Conservation (phyloP, 2,329 filamentous ascomycete genomes). For the Bretziella fagacearum region DNA sequence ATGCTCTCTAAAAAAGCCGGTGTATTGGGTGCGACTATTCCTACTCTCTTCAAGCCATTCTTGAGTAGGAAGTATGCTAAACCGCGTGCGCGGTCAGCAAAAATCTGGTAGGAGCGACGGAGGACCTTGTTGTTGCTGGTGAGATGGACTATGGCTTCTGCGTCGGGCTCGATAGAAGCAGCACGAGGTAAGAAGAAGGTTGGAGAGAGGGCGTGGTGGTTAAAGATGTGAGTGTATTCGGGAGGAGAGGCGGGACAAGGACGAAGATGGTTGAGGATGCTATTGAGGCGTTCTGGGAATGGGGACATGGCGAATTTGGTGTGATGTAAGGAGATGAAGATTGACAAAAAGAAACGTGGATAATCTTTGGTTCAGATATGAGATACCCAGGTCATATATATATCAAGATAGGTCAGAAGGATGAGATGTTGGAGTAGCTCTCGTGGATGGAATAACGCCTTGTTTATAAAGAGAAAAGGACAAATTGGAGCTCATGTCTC, state of each 20-base stretch:
- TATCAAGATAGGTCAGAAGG: too few species aligned
- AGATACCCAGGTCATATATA: too few species aligned
- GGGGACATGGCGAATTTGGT: background rate
- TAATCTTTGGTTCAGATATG: too few species aligned
- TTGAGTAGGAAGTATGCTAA: conserved; percentile 75
- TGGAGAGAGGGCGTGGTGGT: conserved; percentile 67
- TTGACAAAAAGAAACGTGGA: background rate
- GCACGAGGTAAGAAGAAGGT: conserved; percentile 77
- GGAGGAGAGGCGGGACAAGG: conserved; percentile 20
- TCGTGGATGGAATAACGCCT: too few species aligned
- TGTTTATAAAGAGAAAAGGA: too few species aligned
- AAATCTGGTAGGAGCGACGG: conserved; percentile 60
- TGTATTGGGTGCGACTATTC: conserved; percentile 80
- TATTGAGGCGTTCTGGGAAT: conserved; percentile 36
- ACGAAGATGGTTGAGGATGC: conserved; percentile 35
- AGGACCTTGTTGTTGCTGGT: conserved; percentile 61
- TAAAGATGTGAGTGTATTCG: conserved; percentile 29
- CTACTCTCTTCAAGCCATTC: conserved; percentile 57
- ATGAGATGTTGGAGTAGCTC: too few species aligned
- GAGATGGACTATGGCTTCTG: conserved; percentile 69
- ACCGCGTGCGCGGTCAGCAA: conserved; percentile 72
- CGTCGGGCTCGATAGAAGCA: conserved; percentile 72
- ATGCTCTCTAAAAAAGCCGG: conserved; percentile 85
- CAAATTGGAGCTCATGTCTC: too few species aligned
- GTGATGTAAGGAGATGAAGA: background rate